Evolutionary conservation across 2,329 filamentous ascomycete species (phyloP), one percentile per base, ranked within the genome.

Genomic region (Didymella glomerata): DNA sequence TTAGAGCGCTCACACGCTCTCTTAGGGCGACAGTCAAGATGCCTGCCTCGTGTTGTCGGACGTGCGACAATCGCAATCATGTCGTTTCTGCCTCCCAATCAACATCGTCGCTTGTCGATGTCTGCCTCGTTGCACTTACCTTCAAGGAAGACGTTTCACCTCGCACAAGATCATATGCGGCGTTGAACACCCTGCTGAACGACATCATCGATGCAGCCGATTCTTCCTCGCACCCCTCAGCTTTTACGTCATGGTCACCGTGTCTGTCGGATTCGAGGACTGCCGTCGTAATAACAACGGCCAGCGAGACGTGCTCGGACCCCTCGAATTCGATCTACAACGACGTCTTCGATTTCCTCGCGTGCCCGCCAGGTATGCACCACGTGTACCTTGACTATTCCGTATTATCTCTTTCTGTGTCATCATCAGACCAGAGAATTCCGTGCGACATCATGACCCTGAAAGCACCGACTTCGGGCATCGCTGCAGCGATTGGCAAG

Each of bases 181-280:
- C 66, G 3, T 65, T 74, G 18, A 69, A 72, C 44, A 55, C 55
- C 25, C 36, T 70, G 3, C 60, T 74, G 14, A 71, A 72, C 54
- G 65, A 72, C 56, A 72, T 72, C 48, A 62, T 64, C 48, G 71
- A 74, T 42, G 58, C 61, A 16, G 63, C 62, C 13, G 66, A 72
- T 25, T 66, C 64, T 8, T 61, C 63, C 10, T 61, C 64, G 32
- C 67, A 68, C 49, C 68, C 66, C 2, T 63, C 68, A 14, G 60
- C 59, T 9, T 74, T 73, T 56, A 74, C 70, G 3, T 51, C 60
- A 9, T 74, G 71, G 70, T 73, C 71, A 4, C 69, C 66, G 9
- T 71, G 67, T 52, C 47, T 66, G 7, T 51, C 53, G 1, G 48
- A 72, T 20, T 54, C 65, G 2, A 61, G 54, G 7, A 62, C 51